Conservation (phyloP, 2,329 filamentous ascomycete species). For the Cyphellophora attinorum region DNA sequence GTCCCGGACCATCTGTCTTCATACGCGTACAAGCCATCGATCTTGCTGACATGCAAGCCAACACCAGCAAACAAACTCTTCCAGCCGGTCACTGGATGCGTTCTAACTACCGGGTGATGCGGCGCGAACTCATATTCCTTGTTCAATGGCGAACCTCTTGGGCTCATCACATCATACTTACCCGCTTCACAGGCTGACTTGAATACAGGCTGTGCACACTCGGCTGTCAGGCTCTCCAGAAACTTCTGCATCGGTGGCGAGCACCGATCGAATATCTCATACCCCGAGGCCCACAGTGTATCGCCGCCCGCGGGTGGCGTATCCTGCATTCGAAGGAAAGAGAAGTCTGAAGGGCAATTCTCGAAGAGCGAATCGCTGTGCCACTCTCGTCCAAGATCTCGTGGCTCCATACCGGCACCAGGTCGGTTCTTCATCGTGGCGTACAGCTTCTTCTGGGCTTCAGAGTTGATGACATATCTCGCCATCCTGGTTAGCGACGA, state of each 20-base stretch:
- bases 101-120: slow-evolving; percentile 45
- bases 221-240: slow-evolving; percentile 29
- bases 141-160: slow-evolving; percentile 46
- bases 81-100: slow-evolving; percentile 57
- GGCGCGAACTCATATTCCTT: slow-evolving; percentile 39
- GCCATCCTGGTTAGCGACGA: slow-evolving; percentile 44
- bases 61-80: slow-evolving; percentile 34
- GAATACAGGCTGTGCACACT: slow-evolving; percentile 23
- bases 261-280: slow-evolving; percentile 57
- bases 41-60: slow-evolving; percentile 20
- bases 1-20: slow-evolving; percentile 25
- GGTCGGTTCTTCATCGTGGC: slow-evolving; percentile 28
- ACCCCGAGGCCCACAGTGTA: slow-evolving; percentile 59
- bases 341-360: slow-evolving; percentile 50
- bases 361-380: slow-evolving; percentile 7
- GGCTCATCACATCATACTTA: slow-evolving; percentile 21
- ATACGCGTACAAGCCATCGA: slow-evolving; percentile 24
- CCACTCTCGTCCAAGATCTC: slow-evolving; percentile 11
- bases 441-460: slow-evolving; percentile 42
- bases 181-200: slow-evolving; percentile 23
- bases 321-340: slow-evolving; percentile 42
- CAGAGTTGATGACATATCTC: slow-evolving; percentile 50
- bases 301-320: slow-evolving; percentile 45
- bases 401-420: slow-evolving; percentile 7
- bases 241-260: slow-evolving; percentile 37